Evolutionary conservation across 768 basidiomycete species (phyloP).

Genomic region (Calocera cornea): DNA sequence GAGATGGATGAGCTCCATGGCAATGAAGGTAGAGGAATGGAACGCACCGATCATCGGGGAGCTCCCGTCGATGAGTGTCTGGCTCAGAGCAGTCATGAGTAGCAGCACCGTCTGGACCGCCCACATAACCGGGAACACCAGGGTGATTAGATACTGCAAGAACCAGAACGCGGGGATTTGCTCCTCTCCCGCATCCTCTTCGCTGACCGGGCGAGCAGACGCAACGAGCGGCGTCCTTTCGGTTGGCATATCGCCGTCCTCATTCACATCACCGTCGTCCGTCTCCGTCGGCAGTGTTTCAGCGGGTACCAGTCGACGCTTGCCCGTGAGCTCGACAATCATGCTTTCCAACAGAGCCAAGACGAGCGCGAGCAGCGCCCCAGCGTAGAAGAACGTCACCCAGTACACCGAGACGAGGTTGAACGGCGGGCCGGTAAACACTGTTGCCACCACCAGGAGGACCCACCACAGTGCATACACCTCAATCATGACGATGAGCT

Average conservation of each 20-base stretch:
- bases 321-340: neutral
- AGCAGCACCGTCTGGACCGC: conserved; percentile 38
- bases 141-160: conserved; percentile 39
- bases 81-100: conserved; percentile 35
- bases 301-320: neutral
- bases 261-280: conserved; percentile 5
- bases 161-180: conserved; percentile 41
- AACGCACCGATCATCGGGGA: conserved; percentile 36
- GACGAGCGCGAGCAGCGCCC: conserved; percentile 31
- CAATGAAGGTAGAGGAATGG: conserved; percentile 5
- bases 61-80: conserved; percentile 53
- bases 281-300: neutral
- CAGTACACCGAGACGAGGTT: conserved; percentile 31
- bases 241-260: conserved; percentile 24
- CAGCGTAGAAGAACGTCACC: conserved; percentile 41
- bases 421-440: neutral
- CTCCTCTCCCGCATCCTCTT: conserved; percentile 12
- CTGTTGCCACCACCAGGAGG: conserved; percentile 39
- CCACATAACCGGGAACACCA: conserved; percentile 42
- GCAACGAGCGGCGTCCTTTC: conserved; percentile 47
- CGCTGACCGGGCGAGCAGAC: neutral
- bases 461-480: conserved; percentile 47
- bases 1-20: neutral
- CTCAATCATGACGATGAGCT: conserved; percentile 39
- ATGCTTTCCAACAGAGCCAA: conserved; percentile 16